Conservation (phyloP, 768 basidiomycete species). For the Rhizopogon vesiculosus region DNA sequence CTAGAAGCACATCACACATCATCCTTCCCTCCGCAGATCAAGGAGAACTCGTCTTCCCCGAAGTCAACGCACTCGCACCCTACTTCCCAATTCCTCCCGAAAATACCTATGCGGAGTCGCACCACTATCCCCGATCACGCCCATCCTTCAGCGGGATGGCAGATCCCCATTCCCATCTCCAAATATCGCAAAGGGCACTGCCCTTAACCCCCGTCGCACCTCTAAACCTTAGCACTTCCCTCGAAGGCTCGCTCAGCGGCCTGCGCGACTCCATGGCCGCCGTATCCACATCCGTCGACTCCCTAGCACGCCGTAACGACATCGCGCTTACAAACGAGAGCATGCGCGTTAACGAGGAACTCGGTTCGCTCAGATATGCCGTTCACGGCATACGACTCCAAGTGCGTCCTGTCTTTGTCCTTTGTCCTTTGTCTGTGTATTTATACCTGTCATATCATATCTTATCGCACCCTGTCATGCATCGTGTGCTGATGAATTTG, state of each 20-base stretch:
- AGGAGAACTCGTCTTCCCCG: conserved; percentile 10
- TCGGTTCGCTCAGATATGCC: conserved; percentile 60
- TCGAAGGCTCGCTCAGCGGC: conserved; percentile 57
- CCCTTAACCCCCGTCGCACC: conserved; percentile 46
- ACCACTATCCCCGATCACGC: conserved; percentile 8
- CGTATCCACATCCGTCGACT: conserved; percentile 58
- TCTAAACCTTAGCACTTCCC: conserved; percentile 52
- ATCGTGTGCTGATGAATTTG: conserved; percentile 6
- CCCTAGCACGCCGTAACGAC: conserved; percentile 56
- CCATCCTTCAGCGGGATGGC: conserved; percentile 12
- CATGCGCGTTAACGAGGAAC: conserved; percentile 68
- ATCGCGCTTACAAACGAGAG: conserved; percentile 68
- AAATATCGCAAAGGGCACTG: conserved; percentile 21
- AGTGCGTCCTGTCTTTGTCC: conserved; percentile 33
- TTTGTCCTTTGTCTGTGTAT: neutral
- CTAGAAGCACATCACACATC: conserved; percentile 8
- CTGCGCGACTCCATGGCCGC: conserved; percentile 57
- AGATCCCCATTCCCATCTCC: conserved; percentile 11
- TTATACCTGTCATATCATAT: neutral
- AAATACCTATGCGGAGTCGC: conserved; percentile 3
- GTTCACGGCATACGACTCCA: conserved; percentile 79
- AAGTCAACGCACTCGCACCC: conserved; percentile 19
- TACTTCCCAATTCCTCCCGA: conserved; percentile 19
- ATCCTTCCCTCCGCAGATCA: conserved; percentile 10
- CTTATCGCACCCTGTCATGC: conserved; percentile 4